Evolutionary conservation across 352 stramenopile species (phyloP), one percentile per base, ranked within the genome.

Genomic region (Pythium diclinum): DNA sequence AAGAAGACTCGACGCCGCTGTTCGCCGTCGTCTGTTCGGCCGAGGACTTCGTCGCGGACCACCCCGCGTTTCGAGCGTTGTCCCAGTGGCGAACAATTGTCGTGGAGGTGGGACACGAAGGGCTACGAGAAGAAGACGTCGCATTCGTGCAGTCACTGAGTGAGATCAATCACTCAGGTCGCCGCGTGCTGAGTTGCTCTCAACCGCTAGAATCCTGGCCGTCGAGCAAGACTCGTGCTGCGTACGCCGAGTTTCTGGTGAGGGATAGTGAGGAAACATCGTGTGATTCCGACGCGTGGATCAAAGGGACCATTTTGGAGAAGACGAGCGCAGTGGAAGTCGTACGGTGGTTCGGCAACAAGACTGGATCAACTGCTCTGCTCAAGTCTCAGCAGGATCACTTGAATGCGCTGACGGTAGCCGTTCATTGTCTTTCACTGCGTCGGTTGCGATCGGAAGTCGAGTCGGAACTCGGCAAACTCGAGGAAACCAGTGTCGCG

Each of bases 401-500:
- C 17, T 71, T 90, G 21, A 78, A 68, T 55, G 74, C 74, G 4
- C 53, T 85, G 38, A 59, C 85, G 17, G 42, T 93, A 3, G 78
- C 77, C 9, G 64, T 91, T 56, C 77, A 77, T 3, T 91, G 82
- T 63, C 54, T 94, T 0, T 80, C 73, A 3, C 73, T 95, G 32
- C 74, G 86, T 17, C 80, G 86, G 40, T 75, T 91, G 1, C 83
- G 86, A 0, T 89, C 76, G 40, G 83, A 95, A 51, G 83, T 92
- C n/a, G 84, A 95, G 56, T 40, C 75, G 8, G 71, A 95, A 47
- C 59, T 95, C 13, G 81, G 86, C 46, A 93, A 93, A 46, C 73
- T 95, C 16, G 85, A 95, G 67, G 86, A 95, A 65, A 79, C 88
- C 32, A 95, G 83, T 54, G 48, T 95, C n/a, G 78, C 77, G 19